These are phyloP conservation scores for Colletotrichum sp. DNA, from an alignment of 2,329 filamentous ascomycete genomes.

Conservation along the genomic window DNA sequence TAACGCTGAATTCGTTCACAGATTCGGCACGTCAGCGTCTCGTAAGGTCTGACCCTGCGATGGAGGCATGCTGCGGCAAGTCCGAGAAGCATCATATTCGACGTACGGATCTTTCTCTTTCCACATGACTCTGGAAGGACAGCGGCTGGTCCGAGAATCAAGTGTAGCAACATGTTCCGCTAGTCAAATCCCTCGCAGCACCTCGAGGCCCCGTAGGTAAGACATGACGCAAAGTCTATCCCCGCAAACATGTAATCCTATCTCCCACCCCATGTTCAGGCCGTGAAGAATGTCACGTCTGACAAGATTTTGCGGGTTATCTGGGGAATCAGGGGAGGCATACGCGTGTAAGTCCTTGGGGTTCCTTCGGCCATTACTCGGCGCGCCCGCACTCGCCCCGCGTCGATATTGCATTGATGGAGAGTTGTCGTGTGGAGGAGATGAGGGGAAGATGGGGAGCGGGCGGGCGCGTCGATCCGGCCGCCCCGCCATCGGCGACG, in stretches of 20 bases:
- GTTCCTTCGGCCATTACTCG: not conserved
- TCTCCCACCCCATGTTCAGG: not conserved
- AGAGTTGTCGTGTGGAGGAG: not conserved
- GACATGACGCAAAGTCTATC: not conserved
- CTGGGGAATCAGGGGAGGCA: not conserved
- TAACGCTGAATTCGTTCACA: rapidly evolving
- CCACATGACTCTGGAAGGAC: not conserved
- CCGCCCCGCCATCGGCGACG: not conserved
- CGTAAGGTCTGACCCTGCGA: not conserved
- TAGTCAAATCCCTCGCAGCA: not conserved
- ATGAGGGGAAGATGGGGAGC: not conserved
- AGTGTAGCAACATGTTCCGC: not conserved
- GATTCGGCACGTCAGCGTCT: not conserved
- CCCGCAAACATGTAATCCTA: not conserved
- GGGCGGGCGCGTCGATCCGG: not conserved
- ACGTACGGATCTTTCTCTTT: not conserved
- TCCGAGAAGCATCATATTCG: not conserved
- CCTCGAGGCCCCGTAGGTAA: not conserved
- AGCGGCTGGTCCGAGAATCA: not conserved
- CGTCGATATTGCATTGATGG: not conserved
- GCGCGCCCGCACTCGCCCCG: not conserved
- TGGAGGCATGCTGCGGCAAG: not conserved
- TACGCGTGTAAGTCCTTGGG: not conserved
- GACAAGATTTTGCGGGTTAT: not conserved
- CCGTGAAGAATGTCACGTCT: not conserved